Evolutionary conservation across 331 rosid species (phyloP).

Genomic region (Pyrus hybrid): DNA sequence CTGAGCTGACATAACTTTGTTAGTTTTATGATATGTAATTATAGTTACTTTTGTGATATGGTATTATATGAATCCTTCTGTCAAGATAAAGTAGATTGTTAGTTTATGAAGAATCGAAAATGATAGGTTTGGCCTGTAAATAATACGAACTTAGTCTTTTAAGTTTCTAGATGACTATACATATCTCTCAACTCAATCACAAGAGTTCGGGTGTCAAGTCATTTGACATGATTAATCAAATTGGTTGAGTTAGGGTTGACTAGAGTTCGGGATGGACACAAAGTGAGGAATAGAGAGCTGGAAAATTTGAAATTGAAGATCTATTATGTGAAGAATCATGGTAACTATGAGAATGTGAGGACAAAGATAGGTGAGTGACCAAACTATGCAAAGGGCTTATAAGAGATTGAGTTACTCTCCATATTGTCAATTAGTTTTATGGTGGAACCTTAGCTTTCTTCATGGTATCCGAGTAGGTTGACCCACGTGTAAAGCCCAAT

Average conservation of each 20-base stretch:
- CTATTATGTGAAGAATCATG: neutral
- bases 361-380: no score
- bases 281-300: neutral
- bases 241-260: neutral
- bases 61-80: neutral
- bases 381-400: no score
- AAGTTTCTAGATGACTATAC: neutral
- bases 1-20: neutral
- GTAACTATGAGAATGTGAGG: neutral
- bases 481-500: no score
- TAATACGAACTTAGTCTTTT: neutral
- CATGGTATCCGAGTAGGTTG: no score
- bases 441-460: no score
- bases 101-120: neutral
- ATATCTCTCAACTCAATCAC: neutral
- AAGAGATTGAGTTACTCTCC: no score
- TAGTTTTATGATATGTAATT: no score
- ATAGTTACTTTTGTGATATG: no score
- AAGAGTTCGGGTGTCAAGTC: neutral
- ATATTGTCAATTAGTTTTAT: no score
- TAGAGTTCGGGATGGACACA: neutral
- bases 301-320: neutral
- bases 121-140: neutral
- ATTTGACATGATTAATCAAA: neutral
- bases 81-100: neutral